Evolutionary conservation across 164 flowering plant species (phyloP).

Genomic region (Brasenia schreberi): DNA sequence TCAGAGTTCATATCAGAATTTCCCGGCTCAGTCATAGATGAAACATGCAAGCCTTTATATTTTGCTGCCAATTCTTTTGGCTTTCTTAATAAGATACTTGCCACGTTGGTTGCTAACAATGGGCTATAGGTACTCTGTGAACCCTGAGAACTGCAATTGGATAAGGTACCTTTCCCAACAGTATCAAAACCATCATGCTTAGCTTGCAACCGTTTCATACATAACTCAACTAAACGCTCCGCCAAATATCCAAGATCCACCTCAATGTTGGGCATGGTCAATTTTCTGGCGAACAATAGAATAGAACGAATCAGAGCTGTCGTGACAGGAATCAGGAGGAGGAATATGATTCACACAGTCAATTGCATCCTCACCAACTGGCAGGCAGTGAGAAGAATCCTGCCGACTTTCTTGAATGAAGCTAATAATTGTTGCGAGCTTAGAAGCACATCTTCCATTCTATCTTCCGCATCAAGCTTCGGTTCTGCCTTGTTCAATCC

Average conservation of each 20-base stretch:
- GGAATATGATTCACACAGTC: slow-evolving; percentile 22
- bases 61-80: slow-evolving; percentile 53
- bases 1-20: slow-evolving; percentile 10
- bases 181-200: slow-evolving; percentile 17
- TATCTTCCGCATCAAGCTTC: slow-evolving; percentile 12
- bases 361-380: slow-evolving; percentile 23
- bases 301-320: slow-evolving; percentile 43
- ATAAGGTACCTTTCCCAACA: neutral
- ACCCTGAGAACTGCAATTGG: neutral
- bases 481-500: slow-evolving; percentile 8
- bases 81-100: slow-evolving; percentile 35
- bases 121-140: slow-evolving; percentile 3
- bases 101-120: slow-evolving; percentile 27
- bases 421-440: slow-evolving; percentile 1
- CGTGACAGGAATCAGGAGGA: slow-evolving; percentile 18
- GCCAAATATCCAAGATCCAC: slow-evolving; percentile 69
- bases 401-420: slow-evolving; percentile 27
- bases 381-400: slow-evolving; percentile 22
- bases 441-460: slow-evolving; percentile 11
- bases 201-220: slow-evolving; percentile 32
- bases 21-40: slow-evolving; percentile 10
- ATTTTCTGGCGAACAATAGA: slow-evolving; percentile 26
- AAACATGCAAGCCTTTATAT: slow-evolving; percentile 18
- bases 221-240: slow-evolving; percentile 50
- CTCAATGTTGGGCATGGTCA: slow-evolving; percentile 43